Conservation (phyloP, 139 green algal species). For the Closterium sp. region DNA sequence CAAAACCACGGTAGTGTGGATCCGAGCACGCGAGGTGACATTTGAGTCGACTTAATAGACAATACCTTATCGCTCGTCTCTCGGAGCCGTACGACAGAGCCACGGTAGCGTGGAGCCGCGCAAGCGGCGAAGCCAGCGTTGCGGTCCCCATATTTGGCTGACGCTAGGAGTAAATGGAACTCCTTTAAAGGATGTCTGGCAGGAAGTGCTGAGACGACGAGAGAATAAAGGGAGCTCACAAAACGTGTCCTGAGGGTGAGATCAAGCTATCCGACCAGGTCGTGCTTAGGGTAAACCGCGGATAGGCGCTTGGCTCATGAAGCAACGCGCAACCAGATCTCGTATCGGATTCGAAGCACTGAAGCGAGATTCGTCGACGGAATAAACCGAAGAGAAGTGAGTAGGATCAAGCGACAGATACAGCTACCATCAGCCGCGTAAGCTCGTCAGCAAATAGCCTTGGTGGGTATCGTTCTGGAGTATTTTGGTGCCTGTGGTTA, state of each 20-base stretch:
- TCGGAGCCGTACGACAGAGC: too few species aligned
- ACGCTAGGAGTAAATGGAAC: background rate
- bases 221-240: background rate
- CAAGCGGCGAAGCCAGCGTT: background rate
- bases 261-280: too few species aligned
- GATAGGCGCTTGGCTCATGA: background rate
- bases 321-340: background rate
- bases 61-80: too few species aligned
- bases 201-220: background rate
- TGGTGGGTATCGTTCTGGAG: too few species aligned
- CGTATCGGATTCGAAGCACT: background rate
- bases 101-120: background rate
- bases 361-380: background rate
- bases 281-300: background rate
- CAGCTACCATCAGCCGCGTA: too few species aligned
- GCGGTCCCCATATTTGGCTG: background rate
- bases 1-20: too few species aligned
- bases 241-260: background rate
- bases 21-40: too few species aligned
- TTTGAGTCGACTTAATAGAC: too few species aligned
- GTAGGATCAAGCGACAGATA: too few species aligned
- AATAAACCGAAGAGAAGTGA: background rate
- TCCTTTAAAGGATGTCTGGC: background rate
- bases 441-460: too few species aligned
- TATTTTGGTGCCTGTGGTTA: too few species aligned